phyloP scores from a whole-genome alignment of 179 eudicot genomes.

The Dionaea muscipula region DNA sequence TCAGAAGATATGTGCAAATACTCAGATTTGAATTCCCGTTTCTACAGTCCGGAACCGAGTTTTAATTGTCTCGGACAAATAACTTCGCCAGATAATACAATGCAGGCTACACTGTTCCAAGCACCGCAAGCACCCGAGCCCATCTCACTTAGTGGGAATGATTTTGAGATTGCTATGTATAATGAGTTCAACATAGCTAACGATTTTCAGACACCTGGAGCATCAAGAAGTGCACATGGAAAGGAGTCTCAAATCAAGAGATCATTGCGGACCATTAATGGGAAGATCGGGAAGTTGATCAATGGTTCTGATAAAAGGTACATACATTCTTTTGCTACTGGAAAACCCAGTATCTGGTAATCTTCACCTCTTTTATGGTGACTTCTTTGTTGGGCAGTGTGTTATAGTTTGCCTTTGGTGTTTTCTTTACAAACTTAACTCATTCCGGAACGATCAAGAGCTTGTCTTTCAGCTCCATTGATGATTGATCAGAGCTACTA shows the following conservation, averaged over 20 bases:
- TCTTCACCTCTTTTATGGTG: too few species aligned
- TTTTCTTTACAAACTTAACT: too few species aligned
- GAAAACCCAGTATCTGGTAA: neutral
- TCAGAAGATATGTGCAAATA: slow-evolving; percentile 5
- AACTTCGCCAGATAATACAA: too few species aligned
- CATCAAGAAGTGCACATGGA: slow-evolving; percentile 25
- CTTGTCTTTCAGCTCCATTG: too few species aligned
- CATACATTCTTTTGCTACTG: neutral
- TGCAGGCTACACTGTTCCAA: too few species aligned
- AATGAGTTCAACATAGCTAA: slow-evolving; percentile 6
- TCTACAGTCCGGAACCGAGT: too few species aligned
- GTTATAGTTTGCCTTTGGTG: too few species aligned
- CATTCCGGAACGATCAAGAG: too few species aligned
- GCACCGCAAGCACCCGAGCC: slow-evolving; percentile 60
- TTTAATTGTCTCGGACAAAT: too few species aligned
- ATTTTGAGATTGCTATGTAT: slow-evolving; percentile 8
- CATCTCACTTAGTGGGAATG: slow-evolving; percentile 9
- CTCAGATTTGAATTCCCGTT: too few species aligned
- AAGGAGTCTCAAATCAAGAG: slow-evolving; percentile 69
- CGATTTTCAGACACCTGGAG: slow-evolving; percentile 27
- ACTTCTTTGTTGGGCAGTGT: too few species aligned
- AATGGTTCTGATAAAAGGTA: slow-evolving; percentile 74
- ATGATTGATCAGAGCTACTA: too few species aligned
- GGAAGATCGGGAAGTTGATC: slow-evolving; percentile 75
- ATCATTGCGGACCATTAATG: slow-evolving; percentile 59